Base-by-base conservation (phyloP, 495 filamentous ascomycete species). In the Trichoderma erinaceum region DNA sequence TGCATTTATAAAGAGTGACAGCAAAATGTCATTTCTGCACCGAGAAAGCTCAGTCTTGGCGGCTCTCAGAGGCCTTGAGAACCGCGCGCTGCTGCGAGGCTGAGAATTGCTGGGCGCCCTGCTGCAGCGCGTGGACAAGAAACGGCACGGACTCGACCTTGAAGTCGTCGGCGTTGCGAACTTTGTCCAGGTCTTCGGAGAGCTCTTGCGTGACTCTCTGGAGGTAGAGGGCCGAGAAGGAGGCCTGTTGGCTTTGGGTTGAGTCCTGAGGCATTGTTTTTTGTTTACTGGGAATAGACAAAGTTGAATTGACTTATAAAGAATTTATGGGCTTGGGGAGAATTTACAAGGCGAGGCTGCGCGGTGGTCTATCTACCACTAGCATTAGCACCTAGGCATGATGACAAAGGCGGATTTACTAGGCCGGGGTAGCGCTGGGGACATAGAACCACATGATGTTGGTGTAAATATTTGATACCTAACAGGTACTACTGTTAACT, bases 121-220 rank as follows among this genome's bases (percentile, higher is more conserved):
- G 87, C 79, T 84, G 85, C 70, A 92, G 70, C n/a, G 87, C 86
- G 67, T 80, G 75, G 41, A 92, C 79, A 46, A 92, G 78, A 71
- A 91, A 79, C 12, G 81, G 80, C 65, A 92, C 69, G 15, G 85
- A 86, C 38, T 83, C 81, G 67, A 83, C 82, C 66, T 80, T 85
- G 72, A 92, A 92, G 75, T 92, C 90, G 71, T 84, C 83, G 38
- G 90, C 86, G 46, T 72, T 75, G 32, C 89, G 85, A 12, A 92
- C 74, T 69, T 82, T 82, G 75, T 91, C 87, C 32, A 92, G 78
- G 73, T 92, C 90, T 44, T 91, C 88, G 11, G 85, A 87, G 68
- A 91, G 89, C 69, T 91, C 88, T 12, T 79, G 75, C 7, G 90
- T 89, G 21, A 87, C 77, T 66, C 81, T 82, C 56, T 84, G 83